A percentile compares a stretch with the other conserved stretches of the same genome.
Conservation (phyloP, 2,329 filamentous ascomycete species). For the Aspergillus clavatus region DNA sequence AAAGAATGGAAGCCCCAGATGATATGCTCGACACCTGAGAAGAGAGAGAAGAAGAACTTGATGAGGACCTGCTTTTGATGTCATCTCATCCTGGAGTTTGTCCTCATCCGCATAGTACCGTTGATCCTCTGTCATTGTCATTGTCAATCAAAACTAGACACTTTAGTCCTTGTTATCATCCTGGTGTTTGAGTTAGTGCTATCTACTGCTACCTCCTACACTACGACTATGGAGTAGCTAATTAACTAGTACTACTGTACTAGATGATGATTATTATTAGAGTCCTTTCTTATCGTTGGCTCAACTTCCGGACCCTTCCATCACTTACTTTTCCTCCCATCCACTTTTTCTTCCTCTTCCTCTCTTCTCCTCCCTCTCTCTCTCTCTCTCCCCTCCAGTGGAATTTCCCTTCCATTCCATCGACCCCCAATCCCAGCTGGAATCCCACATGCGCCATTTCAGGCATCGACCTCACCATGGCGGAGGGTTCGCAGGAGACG, state of each 20-base stretch:
- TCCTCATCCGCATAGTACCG: no score
- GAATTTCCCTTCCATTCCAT: background rate
- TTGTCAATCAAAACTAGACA: background rate
- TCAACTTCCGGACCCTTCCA: background rate
- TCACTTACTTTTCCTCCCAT: background rate
- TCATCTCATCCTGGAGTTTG: background rate
- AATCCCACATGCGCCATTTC: conserved; percentile 20
- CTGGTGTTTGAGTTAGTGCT: no score
- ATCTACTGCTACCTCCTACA: no score
- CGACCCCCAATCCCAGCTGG: background rate
- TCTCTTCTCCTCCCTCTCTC: background rate
- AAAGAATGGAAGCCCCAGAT: background rate
- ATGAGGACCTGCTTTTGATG: background rate
- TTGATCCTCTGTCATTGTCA: no score
- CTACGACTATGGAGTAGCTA: no score
- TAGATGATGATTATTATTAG: no score
- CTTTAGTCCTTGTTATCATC: no score
- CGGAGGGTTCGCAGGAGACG: conserved; percentile 28
- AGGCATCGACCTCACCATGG: conserved; percentile 23
- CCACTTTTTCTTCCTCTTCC: background rate
- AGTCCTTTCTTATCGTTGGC: no score
- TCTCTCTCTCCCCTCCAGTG: background rate
- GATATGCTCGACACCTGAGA: no score
- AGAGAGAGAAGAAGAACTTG: no score
- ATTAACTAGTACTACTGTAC: no score